Conservation (phyloP, 2,329 filamentous ascomycete genomes). For the Fusarium acutatum region DNA sequence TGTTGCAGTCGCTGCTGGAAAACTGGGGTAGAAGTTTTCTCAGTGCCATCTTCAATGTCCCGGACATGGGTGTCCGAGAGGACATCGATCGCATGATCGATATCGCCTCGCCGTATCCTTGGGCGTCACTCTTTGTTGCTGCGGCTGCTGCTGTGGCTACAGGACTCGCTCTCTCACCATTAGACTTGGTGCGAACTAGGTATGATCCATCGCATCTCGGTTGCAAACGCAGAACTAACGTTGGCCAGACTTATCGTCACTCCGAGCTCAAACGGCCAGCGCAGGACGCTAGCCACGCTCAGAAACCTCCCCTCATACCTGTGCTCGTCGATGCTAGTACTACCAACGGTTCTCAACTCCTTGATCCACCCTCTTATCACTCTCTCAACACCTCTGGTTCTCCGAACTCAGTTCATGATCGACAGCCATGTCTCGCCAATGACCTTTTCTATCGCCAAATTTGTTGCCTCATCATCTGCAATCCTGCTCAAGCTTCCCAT, state of each 20-base stretch:
- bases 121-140: slow-evolving; percentile 80
- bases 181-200: slow-evolving; percentile 88
- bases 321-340: slow-evolving; percentile 73
- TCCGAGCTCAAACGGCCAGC: slow-evolving; percentile 75
- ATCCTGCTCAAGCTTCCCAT: slow-evolving; percentile 88
- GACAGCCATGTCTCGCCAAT: slow-evolving; percentile 83
- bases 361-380: slow-evolving; percentile 84
- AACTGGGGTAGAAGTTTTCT: slow-evolving; percentile 91
- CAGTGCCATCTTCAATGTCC: slow-evolving; percentile 89
- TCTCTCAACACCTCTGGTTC: slow-evolving; percentile 82
- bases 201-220: slow-evolving; percentile 36
- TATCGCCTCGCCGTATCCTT: slow-evolving; percentile 80
- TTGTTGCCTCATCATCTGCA: slow-evolving; percentile 80
- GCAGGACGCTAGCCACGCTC: slow-evolving; percentile 81
- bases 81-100: slow-evolving; percentile 79
- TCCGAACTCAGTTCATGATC: slow-evolving; percentile 85
- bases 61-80: slow-evolving; percentile 80
- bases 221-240: slow-evolving; percentile 40
- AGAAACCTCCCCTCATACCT: slow-evolving; percentile 80
- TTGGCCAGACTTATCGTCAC: slow-evolving; percentile 79
- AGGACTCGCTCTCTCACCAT: slow-evolving; percentile 81
- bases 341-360: slow-evolving; percentile 88
- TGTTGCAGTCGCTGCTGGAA: slow-evolving; percentile 86
- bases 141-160: slow-evolving; percentile 73
- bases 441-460: slow-evolving; percentile 83